Evolutionary conservation across 495 filamentous ascomycete genomes (phyloP).

Genomic region (Penicillium egyptiacum): DNA sequence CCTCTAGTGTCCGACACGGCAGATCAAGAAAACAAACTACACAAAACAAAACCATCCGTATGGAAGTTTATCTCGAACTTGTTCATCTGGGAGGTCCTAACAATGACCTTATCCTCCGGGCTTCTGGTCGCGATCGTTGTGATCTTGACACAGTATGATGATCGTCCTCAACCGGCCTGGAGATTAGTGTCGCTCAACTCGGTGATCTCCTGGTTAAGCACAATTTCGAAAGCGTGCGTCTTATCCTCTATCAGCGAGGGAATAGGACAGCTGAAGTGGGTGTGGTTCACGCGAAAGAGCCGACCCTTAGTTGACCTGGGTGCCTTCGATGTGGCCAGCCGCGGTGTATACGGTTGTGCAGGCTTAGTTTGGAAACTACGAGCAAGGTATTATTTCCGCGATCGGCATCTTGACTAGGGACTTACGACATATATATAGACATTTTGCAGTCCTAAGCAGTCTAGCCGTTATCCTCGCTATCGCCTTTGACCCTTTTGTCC

Average conservation of each 20-base stretch:
- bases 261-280: constrained; percentile 22
- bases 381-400: not conserved
- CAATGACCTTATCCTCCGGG: not conserved
- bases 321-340: constrained; percentile 18
- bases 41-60: not conserved
- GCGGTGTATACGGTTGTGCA: constrained; percentile 12
- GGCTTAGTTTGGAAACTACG: not conserved
- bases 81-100: not conserved
- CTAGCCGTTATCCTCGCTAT: not conserved
- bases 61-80: not conserved
- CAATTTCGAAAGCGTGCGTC: constrained; percentile 12
- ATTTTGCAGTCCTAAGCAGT: constrained; percentile 8
- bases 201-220: constrained; percentile 21
- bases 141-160: not conserved
- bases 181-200: constrained; percentile 17
- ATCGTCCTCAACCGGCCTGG: constrained; percentile 15
- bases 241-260: constrained; percentile 14
- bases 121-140: not conserved
- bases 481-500: constrained; percentile 1
- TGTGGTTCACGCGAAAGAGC: constrained; percentile 17
- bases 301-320: constrained; percentile 15
- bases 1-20: too few species aligned
- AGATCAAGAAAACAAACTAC: too few species aligned
- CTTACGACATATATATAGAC: not conserved
- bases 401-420: not conserved